Evolutionary conservation across 1,139 yeast species (phyloP).

Genomic region (Blastobotrys malaysiensis): DNA sequence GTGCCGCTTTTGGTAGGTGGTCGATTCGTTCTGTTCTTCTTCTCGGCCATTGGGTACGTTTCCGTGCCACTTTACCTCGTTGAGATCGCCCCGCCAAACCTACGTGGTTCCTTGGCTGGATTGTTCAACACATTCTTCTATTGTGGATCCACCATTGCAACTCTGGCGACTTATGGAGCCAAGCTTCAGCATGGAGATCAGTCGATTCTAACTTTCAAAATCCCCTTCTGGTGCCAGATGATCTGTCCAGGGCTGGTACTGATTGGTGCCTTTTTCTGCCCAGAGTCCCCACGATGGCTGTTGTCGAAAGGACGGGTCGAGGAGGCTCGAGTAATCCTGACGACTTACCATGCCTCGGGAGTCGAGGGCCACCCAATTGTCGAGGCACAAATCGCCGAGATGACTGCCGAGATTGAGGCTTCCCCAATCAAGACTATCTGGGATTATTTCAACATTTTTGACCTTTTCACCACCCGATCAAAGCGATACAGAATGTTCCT

Average conservation of each 20-base stretch:
- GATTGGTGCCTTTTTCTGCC: conserved; percentile 52
- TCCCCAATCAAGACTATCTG: conserved; percentile 10
- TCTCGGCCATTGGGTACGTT: conserved; percentile 21
- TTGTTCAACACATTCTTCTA: conserved; percentile 43
- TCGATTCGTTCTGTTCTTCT: conserved; percentile 23
- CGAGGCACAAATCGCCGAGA: conserved; percentile 13
- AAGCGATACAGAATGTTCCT: conserved; percentile 14
- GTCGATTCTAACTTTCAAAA: conserved; percentile 38
- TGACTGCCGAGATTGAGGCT: conserved; percentile 11
- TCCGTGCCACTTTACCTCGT: conserved; percentile 25
- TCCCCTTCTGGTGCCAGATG: conserved; percentile 44
- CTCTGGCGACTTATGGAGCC: conserved; percentile 23
- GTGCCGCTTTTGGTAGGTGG: conserved; percentile 19
- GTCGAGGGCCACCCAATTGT: conserved; percentile 14
- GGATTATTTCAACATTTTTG: conserved; percentile 14
- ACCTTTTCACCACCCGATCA: conserved; percentile 12
- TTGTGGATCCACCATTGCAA: conserved; percentile 44
- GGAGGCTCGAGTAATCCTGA: conserved; percentile 38
- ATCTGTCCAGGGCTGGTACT: conserved; percentile 42
- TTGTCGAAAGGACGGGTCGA: conserved; percentile 43
- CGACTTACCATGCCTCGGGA: conserved; percentile 20
- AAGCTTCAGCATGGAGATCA: conserved; percentile 14
- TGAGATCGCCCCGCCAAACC: conserved; percentile 34
- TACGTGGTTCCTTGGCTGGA: conserved; percentile 40
- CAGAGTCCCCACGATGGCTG: conserved; percentile 66